A percentile compares a stretch with the other conserved stretches of the same genome.
Evolutionary conservation across 768 basidiomycete genomes (phyloP).

Genomic region (Lactifluus echinatus): DNA sequence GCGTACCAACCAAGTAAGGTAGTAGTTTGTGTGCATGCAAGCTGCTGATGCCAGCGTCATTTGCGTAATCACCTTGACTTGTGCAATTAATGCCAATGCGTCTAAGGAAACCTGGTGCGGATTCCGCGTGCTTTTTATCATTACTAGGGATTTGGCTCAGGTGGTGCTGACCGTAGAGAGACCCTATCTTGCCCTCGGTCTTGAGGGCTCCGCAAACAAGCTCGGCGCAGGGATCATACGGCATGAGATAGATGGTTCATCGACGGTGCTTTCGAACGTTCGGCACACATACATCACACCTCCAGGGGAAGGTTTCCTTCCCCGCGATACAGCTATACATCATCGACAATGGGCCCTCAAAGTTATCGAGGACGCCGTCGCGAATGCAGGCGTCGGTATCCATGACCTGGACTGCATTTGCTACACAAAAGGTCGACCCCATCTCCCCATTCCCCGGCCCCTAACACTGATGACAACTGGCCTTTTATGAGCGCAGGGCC

Average conservation of each 20-base stretch:
- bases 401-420: slow-evolving; percentile 89
- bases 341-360: slow-evolving; percentile 88
- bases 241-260: slow-evolving; percentile 65
- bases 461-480: background rate
- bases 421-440: slow-evolving; percentile 78
- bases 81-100: slow-evolving; percentile 18
- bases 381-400: slow-evolving; percentile 58
- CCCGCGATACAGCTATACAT: slow-evolving; percentile 90
- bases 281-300: slow-evolving; percentile 99
- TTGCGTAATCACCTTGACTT: background rate
- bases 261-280: slow-evolving; percentile 80
- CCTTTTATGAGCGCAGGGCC: slow-evolving; percentile 50
- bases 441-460: background rate
- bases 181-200: slow-evolving; percentile 80
- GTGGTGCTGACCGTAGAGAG: slow-evolving; percentile 36
- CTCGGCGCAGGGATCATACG: slow-evolving; percentile 89
- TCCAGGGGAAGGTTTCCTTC: slow-evolving; percentile 95
- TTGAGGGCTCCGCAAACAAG: slow-evolving; percentile 98
- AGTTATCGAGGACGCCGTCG: slow-evolving; percentile 71
- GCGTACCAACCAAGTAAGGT: background rate
- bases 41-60: too few relatives aligned
- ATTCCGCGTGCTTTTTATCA: background rate
- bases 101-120: slow-evolving; percentile 16
- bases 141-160: background rate
- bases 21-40: background rate